Evolutionary conservation across 345 rosid genomes (phyloP).

Genomic region (Rubroshorea leprosula): DNA sequence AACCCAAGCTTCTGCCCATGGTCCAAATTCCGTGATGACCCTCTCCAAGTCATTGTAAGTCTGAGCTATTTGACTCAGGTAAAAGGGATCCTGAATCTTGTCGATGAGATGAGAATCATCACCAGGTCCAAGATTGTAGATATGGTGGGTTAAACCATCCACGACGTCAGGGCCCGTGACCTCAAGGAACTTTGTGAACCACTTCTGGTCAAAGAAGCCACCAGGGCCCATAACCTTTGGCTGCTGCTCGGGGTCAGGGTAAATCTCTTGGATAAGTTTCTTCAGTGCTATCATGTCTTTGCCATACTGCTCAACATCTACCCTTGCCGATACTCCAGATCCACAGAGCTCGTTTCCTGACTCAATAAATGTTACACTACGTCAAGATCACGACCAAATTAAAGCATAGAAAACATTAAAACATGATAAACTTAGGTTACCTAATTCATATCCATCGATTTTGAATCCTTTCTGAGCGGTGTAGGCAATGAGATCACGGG

Average conservation of each 20-base stretch:
- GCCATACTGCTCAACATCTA: constrained; percentile 33
- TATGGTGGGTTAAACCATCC: constrained; percentile 51
- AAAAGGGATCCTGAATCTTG: constrained; percentile 50
- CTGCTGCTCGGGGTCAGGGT: constrained; percentile 23
- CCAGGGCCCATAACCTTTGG: constrained; percentile 54
- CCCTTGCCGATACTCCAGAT: constrained; percentile 43
- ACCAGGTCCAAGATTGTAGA: constrained; percentile 63
- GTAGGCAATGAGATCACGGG: constrained; percentile 43
- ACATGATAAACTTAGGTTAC: too few relatives aligned
- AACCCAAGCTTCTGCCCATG: constrained; percentile 56
- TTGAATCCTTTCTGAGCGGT: constrained; percentile 42
- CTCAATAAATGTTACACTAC: too few relatives aligned
- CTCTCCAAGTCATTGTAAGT: constrained; percentile 30
- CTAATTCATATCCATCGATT: constrained; percentile 48
- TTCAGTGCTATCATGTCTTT: constrained; percentile 32
- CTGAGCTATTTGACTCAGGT: constrained; percentile 37
- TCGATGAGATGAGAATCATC: constrained; percentile 9
- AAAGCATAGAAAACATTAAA: too few relatives aligned
- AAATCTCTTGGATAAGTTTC: constrained; percentile 24
- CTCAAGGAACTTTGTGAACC: constrained; percentile 41
- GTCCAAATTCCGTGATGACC: constrained; percentile 27
- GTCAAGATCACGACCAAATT: too few relatives aligned
- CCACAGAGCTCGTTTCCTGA: constrained; percentile 60
- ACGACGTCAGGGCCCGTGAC: constrained; percentile 40
- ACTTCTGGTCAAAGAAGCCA: constrained; percentile 48